Evolutionary conservation across 371 early-diverging fungal species (phyloP).

Genomic region (Mortierella sp.): DNA sequence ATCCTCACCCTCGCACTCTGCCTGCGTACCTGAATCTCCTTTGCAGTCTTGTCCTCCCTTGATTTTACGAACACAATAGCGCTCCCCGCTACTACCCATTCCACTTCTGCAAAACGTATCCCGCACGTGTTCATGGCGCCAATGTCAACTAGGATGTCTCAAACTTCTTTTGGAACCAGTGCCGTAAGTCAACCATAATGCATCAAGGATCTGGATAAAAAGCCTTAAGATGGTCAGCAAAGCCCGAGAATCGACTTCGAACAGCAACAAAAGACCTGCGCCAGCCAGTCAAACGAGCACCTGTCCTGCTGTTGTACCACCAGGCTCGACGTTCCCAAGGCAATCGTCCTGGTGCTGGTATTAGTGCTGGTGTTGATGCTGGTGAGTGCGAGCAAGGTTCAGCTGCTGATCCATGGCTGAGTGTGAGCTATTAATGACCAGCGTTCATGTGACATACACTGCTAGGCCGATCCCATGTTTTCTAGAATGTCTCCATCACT

Average conservation of each 20-base stretch:
- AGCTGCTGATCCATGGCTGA: slow-evolving; percentile 7
- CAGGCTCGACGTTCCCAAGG: neutral
- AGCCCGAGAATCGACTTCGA: slow-evolving; percentile 62
- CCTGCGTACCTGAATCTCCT: too few species aligned
- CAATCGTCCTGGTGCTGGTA: too few species aligned
- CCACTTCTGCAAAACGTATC: too few species aligned
- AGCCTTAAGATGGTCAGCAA: slow-evolving; percentile 60
- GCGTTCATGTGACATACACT: slow-evolving; percentile 50
- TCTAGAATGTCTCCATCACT: slow-evolving; percentile 51
- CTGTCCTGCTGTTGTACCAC: neutral
- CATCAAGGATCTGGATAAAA: slow-evolving; percentile 61
- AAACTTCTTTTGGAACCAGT: slow-evolving; percentile 33
- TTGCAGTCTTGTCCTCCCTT: too few species aligned
- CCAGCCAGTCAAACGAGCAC: slow-evolving; percentile 55
- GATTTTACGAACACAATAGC: too few species aligned
- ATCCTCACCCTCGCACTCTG: too few species aligned
- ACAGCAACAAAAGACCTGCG: slow-evolving; percentile 60
- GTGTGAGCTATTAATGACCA: slow-evolving; percentile 48
- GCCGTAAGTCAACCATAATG: slow-evolving; percentile 33
- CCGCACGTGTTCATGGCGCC: too few species aligned
- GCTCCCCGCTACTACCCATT: too few species aligned
- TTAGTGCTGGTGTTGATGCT: too few species aligned
- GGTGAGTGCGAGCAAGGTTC: neutral
- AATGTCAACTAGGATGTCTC: slow-evolving; percentile 36
- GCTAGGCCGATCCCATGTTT: slow-evolving; percentile 49